phyloP scores from a whole-genome alignment of 768 basidiomycete genomes.

The Pulveroboletus sp. region DNA sequence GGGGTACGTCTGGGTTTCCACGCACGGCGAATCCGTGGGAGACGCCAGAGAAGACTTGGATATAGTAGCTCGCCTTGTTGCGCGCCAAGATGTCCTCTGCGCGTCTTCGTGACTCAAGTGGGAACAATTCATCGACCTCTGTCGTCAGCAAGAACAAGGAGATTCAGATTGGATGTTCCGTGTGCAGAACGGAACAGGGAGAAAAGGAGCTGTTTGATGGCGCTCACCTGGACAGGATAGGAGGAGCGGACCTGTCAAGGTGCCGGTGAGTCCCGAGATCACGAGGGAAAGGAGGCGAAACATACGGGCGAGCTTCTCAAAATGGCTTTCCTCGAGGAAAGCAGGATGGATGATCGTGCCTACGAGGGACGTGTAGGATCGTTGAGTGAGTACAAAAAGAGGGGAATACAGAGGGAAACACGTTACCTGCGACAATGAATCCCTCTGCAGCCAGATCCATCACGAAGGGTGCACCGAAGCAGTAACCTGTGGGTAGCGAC shows the following conservation, averaged over 20 bases:
- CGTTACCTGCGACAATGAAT: not conserved
- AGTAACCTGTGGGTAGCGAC: not conserved
- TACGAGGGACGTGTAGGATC: not conserved
- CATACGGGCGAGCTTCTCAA: constrained; percentile 38
- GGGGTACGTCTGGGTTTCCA: constrained; percentile 11
- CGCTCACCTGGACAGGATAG: constrained; percentile 12
- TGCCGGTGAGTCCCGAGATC: not conserved
- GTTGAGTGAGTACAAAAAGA: not conserved
- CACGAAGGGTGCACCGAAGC: constrained; percentile 25
- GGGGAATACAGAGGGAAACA: not conserved
- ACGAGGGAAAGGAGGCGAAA: not conserved
- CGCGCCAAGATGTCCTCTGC: constrained; percentile 53
- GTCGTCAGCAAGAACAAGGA: not conserved
- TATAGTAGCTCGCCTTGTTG: constrained; percentile 45
- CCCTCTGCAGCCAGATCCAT: not conserved
- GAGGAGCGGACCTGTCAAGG: too few species aligned
- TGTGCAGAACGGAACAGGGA: not conserved
- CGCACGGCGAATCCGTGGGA: constrained; percentile 5
- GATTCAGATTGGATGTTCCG: not conserved
- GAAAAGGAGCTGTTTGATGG: not conserved
- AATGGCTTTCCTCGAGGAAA: constrained; percentile 47
- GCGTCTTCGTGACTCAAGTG: constrained; percentile 41
- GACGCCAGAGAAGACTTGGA: constrained; percentile 48
- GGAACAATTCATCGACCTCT: constrained; percentile 52
- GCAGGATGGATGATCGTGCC: constrained; percentile 53